Evolutionary conservation across 2,329 filamentous ascomycete species (phyloP), one percentile per base, ranked within the genome.

Genomic region (Aotearoamyces nothofagi): DNA sequence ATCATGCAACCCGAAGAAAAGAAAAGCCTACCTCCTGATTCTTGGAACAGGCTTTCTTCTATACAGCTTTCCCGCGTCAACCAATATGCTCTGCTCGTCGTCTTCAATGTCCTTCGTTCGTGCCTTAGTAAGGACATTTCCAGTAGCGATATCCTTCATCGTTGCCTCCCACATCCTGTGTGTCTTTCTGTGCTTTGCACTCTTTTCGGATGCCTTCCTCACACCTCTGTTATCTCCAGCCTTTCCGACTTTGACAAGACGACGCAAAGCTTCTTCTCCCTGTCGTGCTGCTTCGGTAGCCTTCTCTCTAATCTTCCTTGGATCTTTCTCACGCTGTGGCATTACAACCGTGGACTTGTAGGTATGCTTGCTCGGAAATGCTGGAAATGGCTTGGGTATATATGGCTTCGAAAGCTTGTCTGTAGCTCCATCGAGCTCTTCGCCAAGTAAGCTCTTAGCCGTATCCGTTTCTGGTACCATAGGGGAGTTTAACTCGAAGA

Each of bases 191-290:
- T 62, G 65, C 12, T 60, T 52, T 2, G 52, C 45, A 39, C 70
- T 61, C 30, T 59, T 45, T 24, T 38, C 39, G 3, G 71, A 68
- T 2, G 64, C 49, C 3, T 61, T 57, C 39, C 66, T 69, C 24
- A 72, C 61, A 42, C 74, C 70, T 45, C 75, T 75, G 40, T 75
- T 69, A 39, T 68, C 69, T 27, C 69, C 66, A 39, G 69, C 64
- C 48, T 76, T 76, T 31, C 66, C 68, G 11, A 71, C 69, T 13
- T 69, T 61, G 15, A 73, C 64, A 11, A 77, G 54, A 5, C 63
- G 55, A 15, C 71, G 54, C 3, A 77, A 53, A 1, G 71, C 71
- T 35, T 69, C 65, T 44, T 77, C 71, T 3, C 65, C 69, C 36
- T 72, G 68, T 39, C 69, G 64, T 6, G 69, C 67, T 25, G 68